These are phyloP conservation scores for Diospyros lotus DNA, from an alignment of 148 eudicot species.

Conservation along the genomic window DNA sequence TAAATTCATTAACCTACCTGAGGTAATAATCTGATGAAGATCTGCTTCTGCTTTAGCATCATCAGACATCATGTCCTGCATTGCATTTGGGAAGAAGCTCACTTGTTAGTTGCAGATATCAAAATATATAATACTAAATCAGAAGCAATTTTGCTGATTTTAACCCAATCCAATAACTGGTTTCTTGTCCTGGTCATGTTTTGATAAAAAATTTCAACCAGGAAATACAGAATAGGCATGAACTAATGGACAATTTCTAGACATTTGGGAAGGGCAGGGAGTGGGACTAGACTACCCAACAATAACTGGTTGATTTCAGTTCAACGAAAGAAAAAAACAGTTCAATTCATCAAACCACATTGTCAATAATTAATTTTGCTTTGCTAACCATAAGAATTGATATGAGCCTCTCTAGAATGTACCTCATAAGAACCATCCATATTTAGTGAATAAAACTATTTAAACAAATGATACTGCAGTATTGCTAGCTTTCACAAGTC, in stretches of 20 bases:
- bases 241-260: neutral
- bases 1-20: slow-evolving; percentile 35
- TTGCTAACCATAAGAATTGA: neutral
- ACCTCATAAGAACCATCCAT: neutral
- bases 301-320: neutral
- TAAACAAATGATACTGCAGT: neutral
- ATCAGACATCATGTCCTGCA: slow-evolving; percentile 40
- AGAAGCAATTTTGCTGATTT: neutral
- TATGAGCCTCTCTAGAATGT: neutral
- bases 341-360: neutral
- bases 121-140: neutral
- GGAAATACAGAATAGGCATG: neutral
- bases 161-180: neutral
- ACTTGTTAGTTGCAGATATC: neutral
- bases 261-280: neutral
- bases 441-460: neutral
- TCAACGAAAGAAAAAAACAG: neutral
- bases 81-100: neutral
- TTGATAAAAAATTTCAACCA: neutral
- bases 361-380: neutral
- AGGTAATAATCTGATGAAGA: slow-evolving; percentile 66
- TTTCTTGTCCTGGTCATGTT: neutral
- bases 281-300: no score
- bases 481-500: neutral
- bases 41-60: slow-evolving; percentile 51